These are phyloP conservation scores for Calamus simplicifolius DNA, from an alignment of 176 grass and related monocot species.

Conservation along the genomic window DNA sequence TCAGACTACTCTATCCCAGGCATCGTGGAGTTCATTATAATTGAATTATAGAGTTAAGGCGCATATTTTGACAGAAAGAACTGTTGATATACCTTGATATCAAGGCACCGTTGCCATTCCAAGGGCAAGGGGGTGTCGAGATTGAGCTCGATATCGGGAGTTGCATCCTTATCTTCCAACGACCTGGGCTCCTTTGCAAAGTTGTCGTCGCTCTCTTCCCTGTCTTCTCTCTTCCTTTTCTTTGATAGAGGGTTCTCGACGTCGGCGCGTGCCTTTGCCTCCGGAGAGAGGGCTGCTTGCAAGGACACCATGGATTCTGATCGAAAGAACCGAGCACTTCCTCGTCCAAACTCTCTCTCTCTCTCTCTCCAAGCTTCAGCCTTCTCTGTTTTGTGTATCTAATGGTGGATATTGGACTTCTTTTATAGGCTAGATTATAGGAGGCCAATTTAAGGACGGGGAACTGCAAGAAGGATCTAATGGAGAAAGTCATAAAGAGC, in stretches of 20 bases:
- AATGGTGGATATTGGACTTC: neutral
- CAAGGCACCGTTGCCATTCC: constrained; percentile 19
- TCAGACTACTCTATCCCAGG: too few species aligned
- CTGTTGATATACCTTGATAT: constrained; percentile 7
- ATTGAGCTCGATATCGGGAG: neutral
- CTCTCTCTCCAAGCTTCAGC: neutral
- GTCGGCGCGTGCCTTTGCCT: neutral
- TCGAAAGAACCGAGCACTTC: neutral
- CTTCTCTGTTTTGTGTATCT: neutral
- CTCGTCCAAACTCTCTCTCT: neutral
- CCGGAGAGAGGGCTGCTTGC: constrained; percentile 1
- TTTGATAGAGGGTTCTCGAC: neutral
- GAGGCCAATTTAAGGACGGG: neutral
- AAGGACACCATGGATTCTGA: constrained; percentile 4
- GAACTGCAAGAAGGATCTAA: constrained; percentile 11
- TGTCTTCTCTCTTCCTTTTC: constrained; percentile 1
- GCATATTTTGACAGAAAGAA: too few species aligned
- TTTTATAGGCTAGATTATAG: constrained; percentile 7
- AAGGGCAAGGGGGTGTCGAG: constrained; percentile 12
- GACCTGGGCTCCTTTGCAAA: neutral
- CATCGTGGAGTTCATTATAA: too few species aligned
- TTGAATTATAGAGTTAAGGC: too few species aligned
- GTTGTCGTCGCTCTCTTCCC: too few species aligned
- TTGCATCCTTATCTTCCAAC: neutral
- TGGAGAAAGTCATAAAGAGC: neutral